phyloP scores from a whole-genome alignment of 257 asterid genomes.

The Schizonepeta tenuifolia region DNA sequence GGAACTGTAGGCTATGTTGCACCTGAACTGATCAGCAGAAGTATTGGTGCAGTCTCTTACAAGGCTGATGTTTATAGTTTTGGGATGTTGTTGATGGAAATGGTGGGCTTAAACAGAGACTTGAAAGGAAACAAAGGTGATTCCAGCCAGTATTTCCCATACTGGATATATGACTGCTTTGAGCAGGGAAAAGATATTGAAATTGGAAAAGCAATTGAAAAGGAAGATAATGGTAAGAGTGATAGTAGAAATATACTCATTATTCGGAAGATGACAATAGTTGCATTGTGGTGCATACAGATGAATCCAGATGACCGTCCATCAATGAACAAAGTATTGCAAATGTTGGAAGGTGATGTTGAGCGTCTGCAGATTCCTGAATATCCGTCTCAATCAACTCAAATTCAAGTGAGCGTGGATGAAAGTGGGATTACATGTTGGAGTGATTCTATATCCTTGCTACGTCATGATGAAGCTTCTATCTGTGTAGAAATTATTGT shows the following conservation, averaged over 20 bases:
- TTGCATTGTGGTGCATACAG: slow-evolving; percentile 1
- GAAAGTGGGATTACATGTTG: neutral
- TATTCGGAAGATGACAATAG: slow-evolving; percentile 11
- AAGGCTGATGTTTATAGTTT: slow-evolving; percentile 37
- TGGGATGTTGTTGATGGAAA: slow-evolving; percentile 33
- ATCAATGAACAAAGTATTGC: neutral
- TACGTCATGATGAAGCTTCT: too few species aligned
- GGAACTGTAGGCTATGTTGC: slow-evolving; percentile 42
- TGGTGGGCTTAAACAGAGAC: slow-evolving; percentile 30
- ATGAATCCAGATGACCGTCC: neutral
- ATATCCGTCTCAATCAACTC: neutral
- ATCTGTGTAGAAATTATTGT: too few species aligned
- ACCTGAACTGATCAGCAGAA: slow-evolving; percentile 32
- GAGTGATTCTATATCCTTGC: too few species aligned
- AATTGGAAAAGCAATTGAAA: neutral
- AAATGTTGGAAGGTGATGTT: slow-evolving; percentile 13
- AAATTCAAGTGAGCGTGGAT: neutral
- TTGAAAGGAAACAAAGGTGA: neutral
- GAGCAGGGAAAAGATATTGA: slow-evolving; percentile 30
- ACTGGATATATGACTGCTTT: slow-evolving; percentile 28
- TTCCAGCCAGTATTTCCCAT: neutral
- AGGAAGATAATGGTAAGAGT: neutral
- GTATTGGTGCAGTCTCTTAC: slow-evolving; percentile 18
- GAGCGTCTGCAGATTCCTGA: neutral
- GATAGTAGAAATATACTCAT: neutral